Conservation (phyloP, 257 asterid genomes). For the Gentiana dahurica region DNA sequence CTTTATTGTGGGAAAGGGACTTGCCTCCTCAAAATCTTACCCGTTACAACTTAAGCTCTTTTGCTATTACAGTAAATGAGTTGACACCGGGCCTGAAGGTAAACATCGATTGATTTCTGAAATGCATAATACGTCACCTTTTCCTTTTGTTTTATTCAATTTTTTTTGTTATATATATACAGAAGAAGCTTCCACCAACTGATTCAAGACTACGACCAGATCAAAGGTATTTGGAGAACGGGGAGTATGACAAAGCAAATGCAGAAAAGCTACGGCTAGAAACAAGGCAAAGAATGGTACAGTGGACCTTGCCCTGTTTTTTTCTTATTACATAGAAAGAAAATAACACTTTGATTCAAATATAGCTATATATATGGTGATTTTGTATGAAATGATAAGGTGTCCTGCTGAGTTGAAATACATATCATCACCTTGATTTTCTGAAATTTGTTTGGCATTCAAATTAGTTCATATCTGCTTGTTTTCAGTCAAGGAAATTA, state of each 20-base stretch:
- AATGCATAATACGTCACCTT: constrained; percentile 8
- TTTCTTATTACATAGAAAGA: background rate
- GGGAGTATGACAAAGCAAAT: constrained; percentile 86
- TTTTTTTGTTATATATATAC: constrained; percentile 39
- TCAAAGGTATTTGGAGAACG: constrained; percentile 81
- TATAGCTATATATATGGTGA: no score
- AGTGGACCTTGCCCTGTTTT: background rate
- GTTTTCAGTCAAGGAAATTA: constrained; percentile 69
- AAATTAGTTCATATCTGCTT: background rate
- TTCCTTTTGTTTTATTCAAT: constrained; percentile 18
- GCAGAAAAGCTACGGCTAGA: constrained; percentile 79
- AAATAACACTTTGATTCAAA: background rate
- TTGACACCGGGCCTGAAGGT: constrained; percentile 82
- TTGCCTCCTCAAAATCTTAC: constrained; percentile 46
- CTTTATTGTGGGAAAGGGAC: constrained; percentile 64
- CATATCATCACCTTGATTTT: no score
- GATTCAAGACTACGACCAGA: constrained; percentile 95
- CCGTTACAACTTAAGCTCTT: constrained; percentile 77
- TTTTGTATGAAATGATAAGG: no score
- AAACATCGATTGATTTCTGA: constrained; percentile 12
- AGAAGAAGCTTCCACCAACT: constrained; percentile 97
- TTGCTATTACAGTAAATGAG: constrained; percentile 80
- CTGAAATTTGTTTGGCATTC: background rate
- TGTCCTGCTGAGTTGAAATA: no score
- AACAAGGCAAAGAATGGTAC: constrained; percentile 82